Conservation (phyloP, 1,284 basidiomycete species). For the Sanguinoderma infundibulare region DNA sequence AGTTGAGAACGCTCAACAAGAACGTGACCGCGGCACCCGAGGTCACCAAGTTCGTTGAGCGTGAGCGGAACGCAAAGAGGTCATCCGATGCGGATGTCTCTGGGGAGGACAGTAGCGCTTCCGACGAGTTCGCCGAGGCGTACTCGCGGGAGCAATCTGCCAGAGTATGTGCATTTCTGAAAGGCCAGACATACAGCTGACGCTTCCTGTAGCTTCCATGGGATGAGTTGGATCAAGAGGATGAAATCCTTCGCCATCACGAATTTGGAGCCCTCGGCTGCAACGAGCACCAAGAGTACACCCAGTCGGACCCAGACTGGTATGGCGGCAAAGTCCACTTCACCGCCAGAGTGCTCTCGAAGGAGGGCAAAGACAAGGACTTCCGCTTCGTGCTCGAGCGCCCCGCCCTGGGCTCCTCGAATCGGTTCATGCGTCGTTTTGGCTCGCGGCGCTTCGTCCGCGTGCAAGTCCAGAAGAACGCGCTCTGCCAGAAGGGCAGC, state of each 20-base stretch:
- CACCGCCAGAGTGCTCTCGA: slow-evolving; percentile 24
- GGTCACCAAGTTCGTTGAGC: slow-evolving; percentile 12
- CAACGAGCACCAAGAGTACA: slow-evolving; percentile 15
- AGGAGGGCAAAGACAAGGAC: not conserved
- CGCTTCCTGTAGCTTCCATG: slow-evolving; percentile 38
- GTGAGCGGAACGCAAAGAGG: not conserved
- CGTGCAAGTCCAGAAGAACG: slow-evolving; percentile 34
- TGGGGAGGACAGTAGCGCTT: not conserved
- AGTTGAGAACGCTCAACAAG: not conserved
- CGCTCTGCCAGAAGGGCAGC: slow-evolving; percentile 20
- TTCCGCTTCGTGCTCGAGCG: slow-evolving; percentile 36
- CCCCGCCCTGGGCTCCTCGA: slow-evolving; percentile 40
- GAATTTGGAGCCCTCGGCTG: slow-evolving; percentile 36
- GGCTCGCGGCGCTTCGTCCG: slow-evolving; percentile 45
- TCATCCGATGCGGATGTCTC: not conserved
- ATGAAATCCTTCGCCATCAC: slow-evolving; percentile 26
- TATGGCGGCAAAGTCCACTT: slow-evolving; percentile 46
- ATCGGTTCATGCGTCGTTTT: slow-evolving; percentile 43
- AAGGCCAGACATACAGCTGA: not conserved
- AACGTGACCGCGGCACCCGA: slow-evolving; percentile 6
- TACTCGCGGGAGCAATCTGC: slow-evolving; percentile 17
- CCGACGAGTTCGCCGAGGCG: slow-evolving; percentile 5
- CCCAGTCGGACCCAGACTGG: slow-evolving; percentile 27
- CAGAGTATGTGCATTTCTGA: slow-evolving; percentile 12
- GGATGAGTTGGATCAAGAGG: slow-evolving; percentile 43